Percentiles rank a stretch among this genome's conserved stretches.
Conservation (phyloP, 2,329 filamentous ascomycete genomes). For the Cladosporium velox region DNA sequence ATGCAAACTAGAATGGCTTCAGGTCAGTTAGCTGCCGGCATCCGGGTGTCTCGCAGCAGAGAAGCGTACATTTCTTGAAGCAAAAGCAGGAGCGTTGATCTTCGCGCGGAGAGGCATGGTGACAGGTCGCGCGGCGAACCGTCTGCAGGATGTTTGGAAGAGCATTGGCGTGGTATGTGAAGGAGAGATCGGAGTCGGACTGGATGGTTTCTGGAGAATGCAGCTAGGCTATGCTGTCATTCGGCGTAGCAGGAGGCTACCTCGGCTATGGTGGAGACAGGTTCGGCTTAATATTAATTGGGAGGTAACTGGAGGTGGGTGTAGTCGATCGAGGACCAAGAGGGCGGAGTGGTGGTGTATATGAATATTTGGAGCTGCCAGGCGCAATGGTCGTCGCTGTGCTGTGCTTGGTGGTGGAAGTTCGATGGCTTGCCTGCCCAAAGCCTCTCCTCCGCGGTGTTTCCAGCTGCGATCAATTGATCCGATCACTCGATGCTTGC, state of each 20-base stretch:
- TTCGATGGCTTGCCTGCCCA: neutral
- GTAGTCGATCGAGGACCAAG: neutral
- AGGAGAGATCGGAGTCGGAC: neutral
- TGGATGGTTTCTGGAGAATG: constrained; percentile 10
- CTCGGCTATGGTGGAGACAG: constrained; percentile 16
- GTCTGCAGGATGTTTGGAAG: constrained; percentile 44
- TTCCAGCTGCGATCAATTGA: neutral
- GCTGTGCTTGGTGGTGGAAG: neutral
- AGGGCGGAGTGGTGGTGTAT: neutral
- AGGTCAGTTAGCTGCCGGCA: constrained; percentile 35
- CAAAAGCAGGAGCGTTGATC: constrained; percentile 61
- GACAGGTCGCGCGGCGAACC: constrained; percentile 40
- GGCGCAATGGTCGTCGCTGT: neutral
- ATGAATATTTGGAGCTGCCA: neutral
- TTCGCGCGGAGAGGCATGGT: constrained; percentile 82
- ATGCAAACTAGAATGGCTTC: constrained; percentile 33
- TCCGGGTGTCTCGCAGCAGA: constrained; percentile 13
- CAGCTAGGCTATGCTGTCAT: constrained; percentile 20
- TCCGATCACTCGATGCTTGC: neutral
- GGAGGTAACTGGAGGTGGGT: neutral
- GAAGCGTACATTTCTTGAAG: constrained; percentile 53
- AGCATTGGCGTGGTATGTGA: constrained; percentile 44
- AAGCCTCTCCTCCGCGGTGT: neutral
- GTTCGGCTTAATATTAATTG: neutral
- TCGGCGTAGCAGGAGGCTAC: constrained; percentile 15